A percentile compares a stretch with the other conserved stretches of the same genome.
Conservation (phyloP, 768 basidiomycete genomes). For the Hygrocybe coccinea region DNA sequence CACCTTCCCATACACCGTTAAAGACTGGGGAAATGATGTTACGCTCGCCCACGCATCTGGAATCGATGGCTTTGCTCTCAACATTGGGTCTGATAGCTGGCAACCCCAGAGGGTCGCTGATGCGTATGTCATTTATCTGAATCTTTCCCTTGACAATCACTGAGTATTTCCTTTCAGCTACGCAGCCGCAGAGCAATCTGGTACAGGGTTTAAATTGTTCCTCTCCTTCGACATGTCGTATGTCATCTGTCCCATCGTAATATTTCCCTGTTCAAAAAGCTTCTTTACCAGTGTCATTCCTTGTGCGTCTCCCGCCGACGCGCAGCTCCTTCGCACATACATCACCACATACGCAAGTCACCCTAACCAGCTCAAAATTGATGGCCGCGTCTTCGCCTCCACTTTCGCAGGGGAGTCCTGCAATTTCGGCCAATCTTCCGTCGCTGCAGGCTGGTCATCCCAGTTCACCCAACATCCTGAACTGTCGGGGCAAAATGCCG, state of each 20-base stretch:
- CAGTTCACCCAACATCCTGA: slow-evolving; percentile 48
- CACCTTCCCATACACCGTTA: slow-evolving; percentile 52
- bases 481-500: slow-evolving; percentile 35
- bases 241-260: slow-evolving; percentile 18
- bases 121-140: slow-evolving; percentile 46
- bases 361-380: slow-evolving; percentile 52
- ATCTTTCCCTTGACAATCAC: slow-evolving; percentile 4
- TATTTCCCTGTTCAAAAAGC: no score
- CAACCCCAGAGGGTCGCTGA: slow-evolving; percentile 55
- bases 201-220: slow-evolving; percentile 64
- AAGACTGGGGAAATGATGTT: slow-evolving; percentile 51
- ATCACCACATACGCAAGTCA: slow-evolving; percentile 51
- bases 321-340: slow-evolving; percentile 45
- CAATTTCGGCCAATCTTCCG: slow-evolving; percentile 53
- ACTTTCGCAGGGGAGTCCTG: slow-evolving; percentile 74
- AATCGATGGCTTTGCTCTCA: slow-evolving; percentile 69
- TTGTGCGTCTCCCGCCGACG: slow-evolving; percentile 47
- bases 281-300: slow-evolving; percentile 44
- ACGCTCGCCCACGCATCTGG: slow-evolving; percentile 50
- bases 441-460: slow-evolving; percentile 51
- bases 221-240: slow-evolving; percentile 77
- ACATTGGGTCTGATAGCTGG: slow-evolving; percentile 63
- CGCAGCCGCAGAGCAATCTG: slow-evolving; percentile 48
- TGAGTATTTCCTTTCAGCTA: slow-evolving; percentile 36
- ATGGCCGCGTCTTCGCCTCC: slow-evolving; percentile 51